Evolutionary conservation across 2,329 filamentous ascomycete genomes (phyloP), one percentile per base, ranked within the genome.

Genomic region (Pyrenochaeta sp.): DNA sequence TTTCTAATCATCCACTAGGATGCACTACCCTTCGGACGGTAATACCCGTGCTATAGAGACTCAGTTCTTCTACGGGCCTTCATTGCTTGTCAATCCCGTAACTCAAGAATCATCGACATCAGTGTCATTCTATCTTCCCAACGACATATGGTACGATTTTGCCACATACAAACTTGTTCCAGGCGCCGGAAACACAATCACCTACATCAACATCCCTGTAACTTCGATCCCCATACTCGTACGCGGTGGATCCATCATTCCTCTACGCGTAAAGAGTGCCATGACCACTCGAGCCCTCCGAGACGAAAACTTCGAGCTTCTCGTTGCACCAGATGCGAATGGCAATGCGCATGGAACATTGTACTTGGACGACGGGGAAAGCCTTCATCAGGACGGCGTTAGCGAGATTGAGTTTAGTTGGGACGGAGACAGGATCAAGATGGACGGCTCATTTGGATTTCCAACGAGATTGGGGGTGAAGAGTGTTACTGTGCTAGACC

Each of bases 341-440:
- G 87, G 85, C 1, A 81, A 74, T 10, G 89, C 89, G 0, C 66
- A 66, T 1, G 90, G 90, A 0, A 76, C 77, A 42, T 74, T 94
- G 42, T 93, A 92, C 65, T 72, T 93, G 6, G 90, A 94, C 58
- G 89, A 95, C 51, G 90, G 90, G 3, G 83, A 84, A 35, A 86
- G 81, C 23, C 52, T 91, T 38, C 72, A 81, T 49, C 88, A 88
- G 65, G 53, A 69, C 11, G 72, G 63, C 1, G 82, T 77, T 13
- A 83, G 79, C 8, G 72, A 81, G 38, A 78, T 90, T 47, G 69
- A 72, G 14, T 88, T 91, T 60, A 62, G 66, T 10, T 90, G 84
- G 61, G 72, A 77, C 40, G 68, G 78, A 3, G 78, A 79, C 14
- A 71, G 68, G 35, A 73, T 88, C 22, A 72, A 58, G 2, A 72